These are phyloP conservation scores for Fusarium pseudonygamai DNA, from an alignment of 2,329 filamentous ascomycete species.

Conservation along the genomic window DNA sequence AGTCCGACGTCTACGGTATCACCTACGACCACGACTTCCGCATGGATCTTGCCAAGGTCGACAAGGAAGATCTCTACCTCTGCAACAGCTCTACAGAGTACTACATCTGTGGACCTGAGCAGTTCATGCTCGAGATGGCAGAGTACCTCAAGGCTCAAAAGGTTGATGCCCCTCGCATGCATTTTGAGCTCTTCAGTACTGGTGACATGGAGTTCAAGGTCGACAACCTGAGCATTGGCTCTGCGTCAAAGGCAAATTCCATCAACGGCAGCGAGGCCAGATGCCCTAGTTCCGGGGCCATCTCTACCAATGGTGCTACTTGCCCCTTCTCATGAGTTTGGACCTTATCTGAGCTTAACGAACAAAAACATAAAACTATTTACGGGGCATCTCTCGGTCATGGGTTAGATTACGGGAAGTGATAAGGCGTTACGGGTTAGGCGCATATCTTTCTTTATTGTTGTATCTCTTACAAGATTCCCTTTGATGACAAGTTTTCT, in stretches of 20 bases:
- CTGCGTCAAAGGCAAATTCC: slow-evolving; percentile 23
- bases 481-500: slow-evolving; percentile 5
- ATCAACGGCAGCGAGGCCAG: slow-evolving; percentile 23
- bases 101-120: slow-evolving; percentile 64
- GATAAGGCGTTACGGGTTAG: slow-evolving; percentile 25
- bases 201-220: slow-evolving; percentile 54
- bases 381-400: slow-evolving; percentile 6
- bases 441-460: slow-evolving; percentile 6
- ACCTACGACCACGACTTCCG: slow-evolving; percentile 55
- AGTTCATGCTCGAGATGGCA: slow-evolving; percentile 63
- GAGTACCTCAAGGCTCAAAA: slow-evolving; percentile 54
- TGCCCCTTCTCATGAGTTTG: slow-evolving; percentile 31
- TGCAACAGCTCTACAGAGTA: slow-evolving; percentile 59
- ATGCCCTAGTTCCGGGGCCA: slow-evolving; percentile 33
- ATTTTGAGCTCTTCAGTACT: slow-evolving; percentile 59
- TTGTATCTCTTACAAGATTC: slow-evolving; percentile 8
- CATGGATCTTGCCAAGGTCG: slow-evolving; percentile 58
- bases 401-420: slow-evolving; percentile 11
- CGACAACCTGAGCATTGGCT: slow-evolving; percentile 43
- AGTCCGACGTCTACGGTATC: slow-evolving; percentile 55
- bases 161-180: slow-evolving; percentile 52
- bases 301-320: slow-evolving; percentile 11
- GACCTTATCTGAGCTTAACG: neutral
- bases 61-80: slow-evolving; percentile 57
- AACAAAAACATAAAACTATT: neutral